phyloP scores from a whole-genome alignment of 768 basidiomycete genomes.

The Termitomyces sp. region DNA sequence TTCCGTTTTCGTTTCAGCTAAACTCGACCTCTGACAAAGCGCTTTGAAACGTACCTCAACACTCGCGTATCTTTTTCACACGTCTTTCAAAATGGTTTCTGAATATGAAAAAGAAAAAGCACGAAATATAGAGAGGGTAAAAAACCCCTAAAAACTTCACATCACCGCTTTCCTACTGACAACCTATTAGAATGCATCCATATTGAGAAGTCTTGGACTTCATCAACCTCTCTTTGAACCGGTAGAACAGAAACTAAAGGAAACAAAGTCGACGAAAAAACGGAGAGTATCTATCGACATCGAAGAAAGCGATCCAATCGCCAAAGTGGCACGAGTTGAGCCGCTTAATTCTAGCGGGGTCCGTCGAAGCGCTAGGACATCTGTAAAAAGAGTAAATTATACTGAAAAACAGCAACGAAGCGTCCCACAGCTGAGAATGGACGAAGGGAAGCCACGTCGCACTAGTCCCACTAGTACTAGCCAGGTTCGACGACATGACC shows the following conservation, averaged over 20 bases:
- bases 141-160: neutral
- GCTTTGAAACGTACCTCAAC: neutral
- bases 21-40: neutral
- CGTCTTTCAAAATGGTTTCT: conserved; percentile 16
- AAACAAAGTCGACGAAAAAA: conserved; percentile 32
- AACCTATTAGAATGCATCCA: conserved; percentile 29
- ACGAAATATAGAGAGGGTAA: conserved; percentile 27
- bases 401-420: conserved; percentile 32
- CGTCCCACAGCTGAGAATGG: conserved; percentile 31
- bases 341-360: conserved; percentile 21
- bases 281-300: conserved; percentile 26
- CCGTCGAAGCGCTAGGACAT: conserved; percentile 66
- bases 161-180: neutral
- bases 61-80: neutral
- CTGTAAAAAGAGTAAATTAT: conserved; percentile 54
- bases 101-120: conserved; percentile 29
- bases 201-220: conserved; percentile 39
- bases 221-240: conserved; percentile 44
- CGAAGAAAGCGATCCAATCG: conserved; percentile 15
- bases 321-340: conserved; percentile 25
- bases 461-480: neutral
- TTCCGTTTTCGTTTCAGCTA: neutral
- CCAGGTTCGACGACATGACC: conserved; percentile 36
- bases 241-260: conserved; percentile 27
- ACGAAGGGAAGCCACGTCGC: conserved; percentile 31